These are phyloP conservation scores for Dothidotthia symphoricarpi DNA, from an alignment of 2,329 filamentous ascomycete species.

Conservation along the genomic window DNA sequence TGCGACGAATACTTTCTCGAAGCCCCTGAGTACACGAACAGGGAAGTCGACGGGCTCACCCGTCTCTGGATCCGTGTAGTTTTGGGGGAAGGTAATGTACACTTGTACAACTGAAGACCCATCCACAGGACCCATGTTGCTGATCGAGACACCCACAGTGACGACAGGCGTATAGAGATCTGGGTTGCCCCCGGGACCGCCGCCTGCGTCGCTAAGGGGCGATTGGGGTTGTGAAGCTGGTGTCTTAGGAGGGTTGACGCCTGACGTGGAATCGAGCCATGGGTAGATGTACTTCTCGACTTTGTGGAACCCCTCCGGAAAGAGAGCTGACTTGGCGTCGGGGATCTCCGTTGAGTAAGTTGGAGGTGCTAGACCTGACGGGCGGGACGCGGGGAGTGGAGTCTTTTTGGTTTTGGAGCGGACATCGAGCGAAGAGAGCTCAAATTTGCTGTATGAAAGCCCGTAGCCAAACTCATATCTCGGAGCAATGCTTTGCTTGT, in stretches of 20 bases:
- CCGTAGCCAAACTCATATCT: conserved; percentile 86
- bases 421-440: conserved; percentile 56
- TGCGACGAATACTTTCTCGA: conserved; percentile 44
- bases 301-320: conserved; percentile 59
- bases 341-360: conserved; percentile 57
- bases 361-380: conserved; percentile 40
- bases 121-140: conserved; percentile 59
- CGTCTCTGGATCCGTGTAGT: conserved; percentile 44
- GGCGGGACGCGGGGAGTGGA: conserved; percentile 30
- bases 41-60: conserved; percentile 58
- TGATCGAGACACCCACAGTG: conserved; percentile 53
- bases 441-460: conserved; percentile 75
- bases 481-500: conserved; percentile 70
- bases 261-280: conserved; percentile 58
- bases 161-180: conserved; percentile 61
- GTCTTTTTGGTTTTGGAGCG: conserved; percentile 48
- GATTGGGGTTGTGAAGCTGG: conserved; percentile 59
- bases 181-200: conserved; percentile 67
- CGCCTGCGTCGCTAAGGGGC: conserved; percentile 61
- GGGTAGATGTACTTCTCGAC: conserved; percentile 72
- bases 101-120: conserved; percentile 59
- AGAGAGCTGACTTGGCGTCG: conserved; percentile 56
- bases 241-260: conserved; percentile 45
- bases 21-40: conserved; percentile 42
- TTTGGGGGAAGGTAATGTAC: conserved; percentile 52